phyloP scores from a whole-genome alignment of 2,329 filamentous ascomycete species.

The Colletotrichum sp. region DNA sequence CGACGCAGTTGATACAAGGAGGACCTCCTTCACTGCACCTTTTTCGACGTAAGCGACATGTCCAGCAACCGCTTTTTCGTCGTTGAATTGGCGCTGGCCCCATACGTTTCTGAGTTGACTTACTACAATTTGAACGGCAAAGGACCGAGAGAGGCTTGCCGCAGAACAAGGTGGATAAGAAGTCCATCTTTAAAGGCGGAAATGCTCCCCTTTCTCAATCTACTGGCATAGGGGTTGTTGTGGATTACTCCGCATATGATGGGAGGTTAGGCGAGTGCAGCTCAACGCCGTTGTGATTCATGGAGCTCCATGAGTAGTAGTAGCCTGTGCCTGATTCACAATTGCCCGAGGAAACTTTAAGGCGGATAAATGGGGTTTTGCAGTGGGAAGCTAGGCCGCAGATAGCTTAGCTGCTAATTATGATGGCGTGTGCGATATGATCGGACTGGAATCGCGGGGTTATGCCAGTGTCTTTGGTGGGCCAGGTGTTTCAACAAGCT shows the following conservation, averaged over 20 bases:
- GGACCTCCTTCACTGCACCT: background rate
- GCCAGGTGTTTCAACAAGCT: no score
- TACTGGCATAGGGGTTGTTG: background rate
- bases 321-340: background rate
- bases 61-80: background rate
- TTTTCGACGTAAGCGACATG: background rate
- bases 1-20: background rate
- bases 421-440: background rate
- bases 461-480: background rate
- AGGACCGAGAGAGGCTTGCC: background rate
- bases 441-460: background rate
- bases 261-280: background rate
- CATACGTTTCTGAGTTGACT: background rate
- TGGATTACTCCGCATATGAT: background rate
- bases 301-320: no score
- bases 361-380: background rate
- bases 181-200: background rate
- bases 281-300: background rate
- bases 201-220: accelerated
- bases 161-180: background rate
- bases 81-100: background rate
- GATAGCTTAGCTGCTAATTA: background rate
- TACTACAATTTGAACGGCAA: background rate
- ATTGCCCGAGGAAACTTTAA: background rate
- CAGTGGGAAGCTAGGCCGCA: background rate